phyloP scores from a whole-genome alignment of 208 protist genomes.

The Paratrypanosoma confusum region DNA sequence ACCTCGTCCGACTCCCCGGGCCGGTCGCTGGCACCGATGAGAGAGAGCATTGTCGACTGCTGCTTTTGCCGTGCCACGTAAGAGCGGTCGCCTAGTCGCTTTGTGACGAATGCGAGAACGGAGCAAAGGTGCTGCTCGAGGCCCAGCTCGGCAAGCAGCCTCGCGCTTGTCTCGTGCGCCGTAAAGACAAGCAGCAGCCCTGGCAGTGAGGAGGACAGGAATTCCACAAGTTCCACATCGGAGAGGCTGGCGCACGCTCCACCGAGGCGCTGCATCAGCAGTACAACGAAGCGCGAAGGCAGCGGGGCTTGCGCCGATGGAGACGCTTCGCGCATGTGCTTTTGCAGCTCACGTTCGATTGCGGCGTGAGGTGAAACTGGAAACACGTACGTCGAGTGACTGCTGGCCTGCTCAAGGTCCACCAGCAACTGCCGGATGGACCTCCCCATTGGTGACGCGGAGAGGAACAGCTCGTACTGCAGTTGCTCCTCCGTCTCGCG shows the following conservation, averaged over 20 bases:
- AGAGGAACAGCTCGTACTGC: too few species aligned
- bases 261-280: conserved; percentile 11
- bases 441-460: too few species aligned
- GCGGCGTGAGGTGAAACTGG: conserved; percentile 4
- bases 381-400: background rate
- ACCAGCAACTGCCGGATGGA: too few species aligned
- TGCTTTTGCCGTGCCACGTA: background rate
- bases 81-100: conserved; percentile 1
- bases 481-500: too few species aligned
- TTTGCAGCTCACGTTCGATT: conserved; percentile 7
- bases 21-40: background rate
- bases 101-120: conserved; percentile 10
- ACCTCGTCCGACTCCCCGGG: too few species aligned
- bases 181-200: conserved; percentile 1
- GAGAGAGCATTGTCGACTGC: background rate
- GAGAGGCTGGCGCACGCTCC: conserved; percentile 4
- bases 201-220: conserved; percentile 5
- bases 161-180: background rate
- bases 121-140: conserved; percentile 10
- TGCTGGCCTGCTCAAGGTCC: background rate
- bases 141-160: conserved; percentile 6
- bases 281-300: conserved; percentile 5
- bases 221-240: background rate
- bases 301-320: background rate
- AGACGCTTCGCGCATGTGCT: too few species aligned